Conservation (phyloP, 1,139 yeast genomes). For the Candida anutae region DNA sequence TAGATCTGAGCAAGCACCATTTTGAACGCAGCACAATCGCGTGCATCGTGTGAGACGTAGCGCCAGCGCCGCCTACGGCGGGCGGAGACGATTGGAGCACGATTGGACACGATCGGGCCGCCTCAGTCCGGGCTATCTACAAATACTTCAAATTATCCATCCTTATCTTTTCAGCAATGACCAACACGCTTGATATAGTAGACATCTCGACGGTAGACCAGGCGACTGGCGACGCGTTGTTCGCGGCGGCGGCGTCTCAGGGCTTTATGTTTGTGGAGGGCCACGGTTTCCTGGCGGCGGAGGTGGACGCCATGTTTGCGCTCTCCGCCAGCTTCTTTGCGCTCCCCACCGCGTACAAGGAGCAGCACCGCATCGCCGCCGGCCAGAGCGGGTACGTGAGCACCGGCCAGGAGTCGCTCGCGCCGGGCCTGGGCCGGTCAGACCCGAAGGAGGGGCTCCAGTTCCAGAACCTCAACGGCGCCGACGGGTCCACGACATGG, state of each 20-base stretch:
- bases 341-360: conserved; percentile 43
- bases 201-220: conserved; percentile 44
- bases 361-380: conserved; percentile 36
- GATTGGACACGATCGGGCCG: too few species aligned
- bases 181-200: conserved; percentile 42
- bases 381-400: conserved; percentile 59
- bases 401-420: conserved; percentile 52
- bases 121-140: too few species aligned
- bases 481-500: conserved; percentile 25
- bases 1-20: too few species aligned
- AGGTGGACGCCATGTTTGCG: conserved; percentile 47
- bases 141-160: background rate
- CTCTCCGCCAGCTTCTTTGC: conserved; percentile 52
- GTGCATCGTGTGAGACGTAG: too few species aligned
- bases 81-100: too few species aligned
- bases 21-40: too few species aligned
- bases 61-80: too few species aligned
- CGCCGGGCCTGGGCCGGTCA: conserved; percentile 43
- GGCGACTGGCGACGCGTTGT: conserved; percentile 42
- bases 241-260: conserved; percentile 58
- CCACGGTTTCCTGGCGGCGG: conserved; percentile 52
- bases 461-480: conserved; percentile 32
- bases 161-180: conserved; percentile 1
- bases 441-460: conserved; percentile 61
- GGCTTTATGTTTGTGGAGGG: conserved; percentile 74